phyloP scores from a whole-genome alignment of 495 filamentous ascomycete genomes.

The Penicillium subrubescens region DNA sequence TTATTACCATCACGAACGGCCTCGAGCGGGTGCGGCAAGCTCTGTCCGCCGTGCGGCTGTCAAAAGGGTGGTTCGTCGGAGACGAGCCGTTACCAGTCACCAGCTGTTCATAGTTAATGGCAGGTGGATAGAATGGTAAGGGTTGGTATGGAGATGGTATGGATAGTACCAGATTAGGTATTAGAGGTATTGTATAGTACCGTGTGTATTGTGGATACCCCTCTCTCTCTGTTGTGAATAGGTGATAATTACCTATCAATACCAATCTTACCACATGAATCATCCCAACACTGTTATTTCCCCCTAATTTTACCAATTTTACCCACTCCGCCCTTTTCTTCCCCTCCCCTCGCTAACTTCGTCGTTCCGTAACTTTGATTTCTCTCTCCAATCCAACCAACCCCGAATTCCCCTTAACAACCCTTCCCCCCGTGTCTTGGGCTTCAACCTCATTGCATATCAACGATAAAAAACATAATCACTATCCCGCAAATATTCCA shows the following conservation, averaged over 20 bases:
- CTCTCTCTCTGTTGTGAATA: background rate
- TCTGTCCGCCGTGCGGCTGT: background rate
- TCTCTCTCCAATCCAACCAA: background rate
- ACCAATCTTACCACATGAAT: background rate
- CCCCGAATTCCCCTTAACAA: background rate
- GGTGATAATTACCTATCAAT: background rate
- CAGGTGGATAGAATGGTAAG: background rate
- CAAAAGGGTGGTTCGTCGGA: background rate
- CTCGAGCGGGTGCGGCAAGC: background rate
- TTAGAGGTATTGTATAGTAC: background rate
- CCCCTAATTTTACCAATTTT: background rate
- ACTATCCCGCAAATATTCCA: background rate
- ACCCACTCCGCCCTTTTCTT: background rate
- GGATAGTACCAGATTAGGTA: background rate
- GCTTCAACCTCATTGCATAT: background rate
- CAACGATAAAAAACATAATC: background rate
- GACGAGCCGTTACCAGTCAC: background rate
- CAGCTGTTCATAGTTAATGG: background rate
- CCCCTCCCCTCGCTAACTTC: background rate
- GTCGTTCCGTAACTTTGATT: constrained; percentile 4
- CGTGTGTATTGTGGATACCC: background rate
- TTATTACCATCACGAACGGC: background rate
- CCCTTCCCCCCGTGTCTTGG: background rate
- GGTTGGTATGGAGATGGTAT: background rate
- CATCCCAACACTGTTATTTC: no score